Conservation (phyloP, 345 rosid genomes). For the Salix viminalis region DNA sequence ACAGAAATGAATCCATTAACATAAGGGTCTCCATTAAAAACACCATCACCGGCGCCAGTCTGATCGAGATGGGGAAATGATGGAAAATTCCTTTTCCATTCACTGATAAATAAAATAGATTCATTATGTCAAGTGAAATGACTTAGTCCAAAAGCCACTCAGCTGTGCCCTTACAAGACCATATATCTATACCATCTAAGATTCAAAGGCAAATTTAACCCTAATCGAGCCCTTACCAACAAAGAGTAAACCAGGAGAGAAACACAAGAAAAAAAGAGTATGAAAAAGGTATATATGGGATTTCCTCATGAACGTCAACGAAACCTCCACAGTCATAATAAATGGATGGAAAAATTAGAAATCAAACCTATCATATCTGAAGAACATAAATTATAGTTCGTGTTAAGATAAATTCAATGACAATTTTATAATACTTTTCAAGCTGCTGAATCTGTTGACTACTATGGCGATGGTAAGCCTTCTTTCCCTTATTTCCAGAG, state of each 20-base stretch:
- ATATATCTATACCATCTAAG: too few relatives aligned
- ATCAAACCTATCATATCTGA: not conserved
- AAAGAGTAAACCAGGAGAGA: not conserved
- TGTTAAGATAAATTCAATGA: not conserved
- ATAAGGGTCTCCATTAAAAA: not conserved
- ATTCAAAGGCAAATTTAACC: too few relatives aligned
- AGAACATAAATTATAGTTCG: not conserved
- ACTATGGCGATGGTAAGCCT: conserved; percentile 51
- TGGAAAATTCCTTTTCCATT: not conserved
- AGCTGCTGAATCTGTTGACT: conserved; percentile 43
- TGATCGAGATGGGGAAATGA: not conserved
- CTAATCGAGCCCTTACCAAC: not conserved
- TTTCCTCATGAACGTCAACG: not conserved
- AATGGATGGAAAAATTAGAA: not conserved
- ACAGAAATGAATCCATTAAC: not conserved
- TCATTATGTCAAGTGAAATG: not conserved
- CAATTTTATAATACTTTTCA: conserved; percentile 42
- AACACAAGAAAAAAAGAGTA: not conserved
- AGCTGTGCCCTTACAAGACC: not conserved
- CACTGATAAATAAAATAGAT: not conserved
- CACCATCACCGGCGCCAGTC: not conserved
- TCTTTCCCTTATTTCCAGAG: conserved; percentile 21
- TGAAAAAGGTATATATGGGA: not conserved
- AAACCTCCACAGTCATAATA: not conserved
- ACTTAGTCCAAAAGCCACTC: not conserved